Evolutionary conservation across 140 eudicot genomes (phyloP), one percentile per base, ranked within the genome.

Genomic region (Stevia rebaudiana): DNA sequence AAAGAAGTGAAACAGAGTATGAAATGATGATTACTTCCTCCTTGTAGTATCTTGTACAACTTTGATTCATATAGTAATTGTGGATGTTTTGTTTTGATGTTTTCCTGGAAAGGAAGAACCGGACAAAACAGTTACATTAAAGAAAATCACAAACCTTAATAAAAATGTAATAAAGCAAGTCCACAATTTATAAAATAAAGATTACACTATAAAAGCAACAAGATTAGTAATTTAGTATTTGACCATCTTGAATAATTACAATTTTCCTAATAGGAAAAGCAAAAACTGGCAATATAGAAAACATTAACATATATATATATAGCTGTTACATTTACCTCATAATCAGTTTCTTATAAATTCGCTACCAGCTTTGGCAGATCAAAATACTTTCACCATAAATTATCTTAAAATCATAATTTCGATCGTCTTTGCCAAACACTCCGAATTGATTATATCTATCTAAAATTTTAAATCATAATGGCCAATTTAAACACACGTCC

Each of bases 41-140:
- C 97, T 40, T 86, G 97, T 16, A 89, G 85, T 49, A 86, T 77
- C 72, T 81, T 86, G 78, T 89, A 89, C 74, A 89, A 41, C 77
- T 86, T 86, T 10, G 94, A 83, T 79, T 89, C 97, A 28, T 89
- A 89, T 6, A 83, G 83, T 83, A 89, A 70, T 61, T 89, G 95
- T 19, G 97, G 97, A 79, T 86, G 95, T 70, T 86, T 86, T 41
- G 97, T 89, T 83, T 86, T 89, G 63, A 79, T 75, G 74, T 79
- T 83, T 76, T 89, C 97, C 97, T 89, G 78, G 63, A 70, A 57
- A 51, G 1, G 31, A 64, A 51, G 31, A 67, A 76, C 3, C 9
- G 8, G 17, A 37, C 21, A 31, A 39, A 36, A 51, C 5, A 16
- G 54, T 44, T 12, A 55, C 66, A 18, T 11, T 59, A 31, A 12